phyloP scores from a whole-genome alignment of 192 early-diverging fungal species.

The Martensiomyces pterosporus region DNA sequence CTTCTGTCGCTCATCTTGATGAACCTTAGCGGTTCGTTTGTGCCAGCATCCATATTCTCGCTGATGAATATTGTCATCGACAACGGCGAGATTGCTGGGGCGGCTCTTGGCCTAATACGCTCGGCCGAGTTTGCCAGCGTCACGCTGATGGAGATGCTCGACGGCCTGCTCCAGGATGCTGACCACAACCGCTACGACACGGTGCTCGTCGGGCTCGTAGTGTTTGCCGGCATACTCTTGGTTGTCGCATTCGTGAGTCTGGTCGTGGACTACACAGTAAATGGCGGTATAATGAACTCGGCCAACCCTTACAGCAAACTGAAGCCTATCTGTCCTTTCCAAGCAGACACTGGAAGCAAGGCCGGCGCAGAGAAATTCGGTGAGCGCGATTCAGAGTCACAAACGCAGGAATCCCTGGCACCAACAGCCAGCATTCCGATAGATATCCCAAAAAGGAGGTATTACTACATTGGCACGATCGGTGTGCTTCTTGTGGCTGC shows the following conservation, averaged over 20 bases:
- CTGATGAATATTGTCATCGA: conserved; percentile 48
- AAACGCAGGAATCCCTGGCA: background rate
- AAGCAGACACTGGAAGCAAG: background rate
- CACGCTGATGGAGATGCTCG: conserved; percentile 52
- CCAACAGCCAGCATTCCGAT: background rate
- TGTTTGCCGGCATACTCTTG: conserved; percentile 34
- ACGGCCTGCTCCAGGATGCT: conserved; percentile 47
- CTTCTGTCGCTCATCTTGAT: conserved; percentile 41
- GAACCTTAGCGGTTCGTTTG: conserved; percentile 36
- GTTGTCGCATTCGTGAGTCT: conserved; percentile 25
- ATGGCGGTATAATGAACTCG: conserved; percentile 35
- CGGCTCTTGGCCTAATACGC: conserved; percentile 47
- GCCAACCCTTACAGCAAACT: conserved; percentile 23
- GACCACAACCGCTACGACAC: conserved; percentile 50
- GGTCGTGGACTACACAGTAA: conserved; percentile 18
- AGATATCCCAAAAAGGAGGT: conserved; percentile 26
- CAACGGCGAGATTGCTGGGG: conserved; percentile 45
- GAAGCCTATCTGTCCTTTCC: background rate
- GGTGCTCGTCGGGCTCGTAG: conserved; percentile 42
- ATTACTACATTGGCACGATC: conserved; percentile 39
- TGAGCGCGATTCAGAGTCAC: background rate
- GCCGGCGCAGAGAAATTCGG: background rate
- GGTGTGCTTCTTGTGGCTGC: conserved; percentile 30
- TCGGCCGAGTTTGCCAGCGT: conserved; percentile 50
- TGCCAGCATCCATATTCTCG: conserved; percentile 44